phyloP scores from a whole-genome alignment of 768 basidiomycete species.

The Phylloporus scabripes region DNA sequence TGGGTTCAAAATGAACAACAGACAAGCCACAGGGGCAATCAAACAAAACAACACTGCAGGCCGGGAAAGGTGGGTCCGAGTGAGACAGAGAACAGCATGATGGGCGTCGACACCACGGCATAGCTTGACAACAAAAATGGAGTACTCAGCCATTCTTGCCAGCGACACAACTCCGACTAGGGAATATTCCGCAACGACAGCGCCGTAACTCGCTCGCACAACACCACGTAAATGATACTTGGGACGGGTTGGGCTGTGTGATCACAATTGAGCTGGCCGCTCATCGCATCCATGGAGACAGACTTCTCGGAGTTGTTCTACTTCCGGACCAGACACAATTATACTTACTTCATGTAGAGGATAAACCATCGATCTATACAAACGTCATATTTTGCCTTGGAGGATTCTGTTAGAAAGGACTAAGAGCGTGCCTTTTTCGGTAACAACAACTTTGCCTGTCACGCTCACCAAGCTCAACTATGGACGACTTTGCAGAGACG shows the following conservation, averaged over 20 bases:
- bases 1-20: conserved; percentile 17
- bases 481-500: conserved; percentile 43
- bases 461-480: conserved; percentile 16
- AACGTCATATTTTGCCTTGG: too few species aligned
- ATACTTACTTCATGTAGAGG: background rate
- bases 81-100: too few species aligned
- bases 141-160: conserved; percentile 13
- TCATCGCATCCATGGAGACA: background rate
- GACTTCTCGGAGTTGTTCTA: background rate
- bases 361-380: too few species aligned
- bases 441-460: too few species aligned
- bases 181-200: background rate
- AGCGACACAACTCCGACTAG: conserved; percentile 8
- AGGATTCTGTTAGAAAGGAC: too few species aligned
- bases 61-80: background rate
- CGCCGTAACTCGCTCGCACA: background rate
- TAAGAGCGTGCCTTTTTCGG: conserved; percentile 7
- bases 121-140: conserved; percentile 17
- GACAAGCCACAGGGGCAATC: conserved; percentile 28
- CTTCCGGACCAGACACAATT: background rate
- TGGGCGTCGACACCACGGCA: too few species aligned
- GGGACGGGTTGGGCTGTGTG: too few species aligned
- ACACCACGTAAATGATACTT: too few species aligned
- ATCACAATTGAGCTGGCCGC: too few species aligned
- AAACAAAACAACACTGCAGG: conserved; percentile 3